A percentile compares a stretch with the other conserved stretches of the same genome.
Evolutionary conservation across 1,284 basidiomycete species (phyloP).

Genomic region (Boletus holoroseus): DNA sequence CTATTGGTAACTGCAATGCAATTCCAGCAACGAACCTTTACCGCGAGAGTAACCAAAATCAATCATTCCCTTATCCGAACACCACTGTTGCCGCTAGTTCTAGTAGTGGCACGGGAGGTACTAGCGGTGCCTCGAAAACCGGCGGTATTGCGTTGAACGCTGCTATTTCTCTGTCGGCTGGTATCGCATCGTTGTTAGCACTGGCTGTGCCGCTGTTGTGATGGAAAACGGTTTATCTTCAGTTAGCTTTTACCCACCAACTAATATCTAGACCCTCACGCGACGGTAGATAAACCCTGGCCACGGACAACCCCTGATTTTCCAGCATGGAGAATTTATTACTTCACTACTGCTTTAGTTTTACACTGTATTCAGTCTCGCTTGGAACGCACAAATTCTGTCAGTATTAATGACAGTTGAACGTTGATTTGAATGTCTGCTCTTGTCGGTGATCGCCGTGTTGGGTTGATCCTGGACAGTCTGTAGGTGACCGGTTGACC

Average conservation of each 20-base stretch:
- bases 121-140: constrained; percentile 1
- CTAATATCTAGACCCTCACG: constrained; percentile 22
- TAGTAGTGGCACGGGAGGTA: constrained; percentile 4
- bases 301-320: constrained; percentile 12
- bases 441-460: constrained; percentile 18
- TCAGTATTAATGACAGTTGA: not conserved
- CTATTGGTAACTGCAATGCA: constrained; percentile 60
- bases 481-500: not conserved
- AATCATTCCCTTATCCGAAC: constrained; percentile 49
- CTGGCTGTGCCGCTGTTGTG: constrained; percentile 17
- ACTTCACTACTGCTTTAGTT: constrained; percentile 7
- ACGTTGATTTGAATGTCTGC: not conserved
- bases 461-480: not conserved
- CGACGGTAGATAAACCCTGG: constrained; percentile 23
- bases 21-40: constrained; percentile 56
- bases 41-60: constrained; percentile 58
- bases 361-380: constrained; percentile 17
- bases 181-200: constrained; percentile 13
- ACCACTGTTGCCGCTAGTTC: constrained; percentile 13
- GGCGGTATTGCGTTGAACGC: constrained; percentile 12
- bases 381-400: not conserved
- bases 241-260: constrained; percentile 12
- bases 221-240: constrained; percentile 5
- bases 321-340: constrained; percentile 9
- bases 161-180: constrained; percentile 13